These are phyloP conservation scores for Dryas integrifolia DNA, from an alignment of 331 rosid species.

Conservation along the genomic window DNA sequence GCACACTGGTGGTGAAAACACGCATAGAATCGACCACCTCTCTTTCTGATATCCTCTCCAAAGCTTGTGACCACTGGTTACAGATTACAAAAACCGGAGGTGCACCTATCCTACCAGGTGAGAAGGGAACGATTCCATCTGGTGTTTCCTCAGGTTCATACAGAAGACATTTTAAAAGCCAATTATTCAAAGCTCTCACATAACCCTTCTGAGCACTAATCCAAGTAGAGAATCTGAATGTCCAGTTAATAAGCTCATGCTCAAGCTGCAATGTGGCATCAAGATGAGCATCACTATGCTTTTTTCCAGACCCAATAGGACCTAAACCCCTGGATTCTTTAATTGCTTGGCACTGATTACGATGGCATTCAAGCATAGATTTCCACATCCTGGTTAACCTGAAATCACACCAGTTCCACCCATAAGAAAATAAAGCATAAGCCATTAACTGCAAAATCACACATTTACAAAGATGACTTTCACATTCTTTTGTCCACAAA, in stretches of 20 bases:
- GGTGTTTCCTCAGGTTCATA: slow-evolving; percentile 82
- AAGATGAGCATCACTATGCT: slow-evolving; percentile 50
- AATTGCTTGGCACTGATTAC: slow-evolving; percentile 65
- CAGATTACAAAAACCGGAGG: slow-evolving; percentile 88
- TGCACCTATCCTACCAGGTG: slow-evolving; percentile 89
- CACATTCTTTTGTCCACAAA: background rate
- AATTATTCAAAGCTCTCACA: slow-evolving; percentile 76
- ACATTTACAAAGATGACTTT: background rate
- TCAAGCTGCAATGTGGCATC: slow-evolving; percentile 62
- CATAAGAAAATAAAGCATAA: slow-evolving; percentile 2
- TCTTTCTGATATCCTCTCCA: slow-evolving; percentile 79
- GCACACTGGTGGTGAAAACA: slow-evolving; percentile 57
- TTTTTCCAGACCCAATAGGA: slow-evolving; percentile 68
- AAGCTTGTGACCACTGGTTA: slow-evolving; percentile 86
- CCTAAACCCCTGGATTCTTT: slow-evolving; percentile 81
- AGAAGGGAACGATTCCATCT: slow-evolving; percentile 78
- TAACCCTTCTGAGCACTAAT: slow-evolving; percentile 77
- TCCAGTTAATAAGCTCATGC: slow-evolving; percentile 84
- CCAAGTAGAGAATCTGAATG: slow-evolving; percentile 71
- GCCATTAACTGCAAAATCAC: background rate
- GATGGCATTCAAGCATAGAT: slow-evolving; percentile 92
- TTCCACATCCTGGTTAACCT: slow-evolving; percentile 92
- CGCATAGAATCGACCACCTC: slow-evolving; percentile 82
- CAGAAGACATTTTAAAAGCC: slow-evolving; percentile 78
- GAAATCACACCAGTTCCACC: slow-evolving; percentile 27